Percentiles rank a stretch among this genome's conserved stretches.
Conservation (phyloP, 192 early-diverging fungal genomes). For the Podila minutissima region DNA sequence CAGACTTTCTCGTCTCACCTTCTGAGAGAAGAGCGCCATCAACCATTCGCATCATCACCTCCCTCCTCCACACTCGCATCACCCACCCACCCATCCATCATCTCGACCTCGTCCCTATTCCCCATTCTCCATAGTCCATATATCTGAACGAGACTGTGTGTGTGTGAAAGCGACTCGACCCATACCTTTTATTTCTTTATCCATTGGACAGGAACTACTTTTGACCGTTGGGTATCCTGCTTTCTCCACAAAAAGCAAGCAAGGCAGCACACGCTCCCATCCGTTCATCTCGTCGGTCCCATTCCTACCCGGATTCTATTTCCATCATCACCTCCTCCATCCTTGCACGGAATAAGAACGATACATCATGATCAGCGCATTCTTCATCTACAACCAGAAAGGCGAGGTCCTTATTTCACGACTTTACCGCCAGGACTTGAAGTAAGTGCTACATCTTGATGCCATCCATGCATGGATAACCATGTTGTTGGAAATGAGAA, state of each 20-base stretch:
- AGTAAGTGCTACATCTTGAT: constrained; percentile 61
- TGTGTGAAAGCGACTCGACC: too few species aligned
- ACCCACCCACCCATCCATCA: neutral
- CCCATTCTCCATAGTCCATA: too few species aligned
- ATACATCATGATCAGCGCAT: constrained; percentile 84
- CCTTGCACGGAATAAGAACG: neutral
- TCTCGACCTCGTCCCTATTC: neutral
- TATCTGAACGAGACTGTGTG: too few species aligned
- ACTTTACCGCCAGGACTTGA: constrained; percentile 93
- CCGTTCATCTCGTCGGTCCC: neutral
- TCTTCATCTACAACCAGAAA: constrained; percentile 99
- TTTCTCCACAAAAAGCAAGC: too few species aligned
- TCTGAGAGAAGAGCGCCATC: too few species aligned
- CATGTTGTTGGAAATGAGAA: neutral
- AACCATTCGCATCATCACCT: too few species aligned
- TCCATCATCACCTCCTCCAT: neutral
- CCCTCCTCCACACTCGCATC: neutral
- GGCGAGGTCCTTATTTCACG: constrained; percentile 98
- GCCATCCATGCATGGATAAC: neutral
- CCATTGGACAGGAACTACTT: too few species aligned
- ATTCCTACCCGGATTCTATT: neutral
- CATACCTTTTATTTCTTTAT: too few species aligned
- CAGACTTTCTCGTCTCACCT: too few species aligned
- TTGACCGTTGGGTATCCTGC: too few species aligned
- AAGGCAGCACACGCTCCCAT: neutral